These are phyloP conservation scores for Saccharum officinarum DNA, from an alignment of 176 grass and related monocot species.

Conservation along the genomic window DNA sequence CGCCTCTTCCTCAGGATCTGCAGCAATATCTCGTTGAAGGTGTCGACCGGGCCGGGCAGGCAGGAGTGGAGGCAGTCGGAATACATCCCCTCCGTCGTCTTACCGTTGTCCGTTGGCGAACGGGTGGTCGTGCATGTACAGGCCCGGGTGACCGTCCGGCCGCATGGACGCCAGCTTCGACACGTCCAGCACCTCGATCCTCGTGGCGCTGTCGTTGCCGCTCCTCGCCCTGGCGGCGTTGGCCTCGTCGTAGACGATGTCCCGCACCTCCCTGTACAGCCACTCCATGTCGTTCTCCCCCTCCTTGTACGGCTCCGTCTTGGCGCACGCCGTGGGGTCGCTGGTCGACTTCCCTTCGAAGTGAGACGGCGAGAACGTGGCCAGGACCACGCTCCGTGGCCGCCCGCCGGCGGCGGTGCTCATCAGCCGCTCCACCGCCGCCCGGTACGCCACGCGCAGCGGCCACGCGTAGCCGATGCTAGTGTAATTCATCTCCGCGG, in stretches of 20 bases:
- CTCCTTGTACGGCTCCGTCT: conserved; percentile 46
- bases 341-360: conserved; percentile 51
- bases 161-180: conserved; percentile 65
- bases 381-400: conserved; percentile 29
- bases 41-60: conserved; percentile 63
- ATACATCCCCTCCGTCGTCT: conserved; percentile 31
- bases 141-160: conserved; percentile 68
- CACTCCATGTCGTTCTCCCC: conserved; percentile 52
- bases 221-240: neutral
- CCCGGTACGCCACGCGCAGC: conserved; percentile 40
- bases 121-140: conserved; percentile 62
- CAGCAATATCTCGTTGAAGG: conserved; percentile 70
- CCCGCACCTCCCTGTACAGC: conserved; percentile 46
- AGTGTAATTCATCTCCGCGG: no score
- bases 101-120: conserved; percentile 40
- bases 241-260: conserved; percentile 52
- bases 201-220: neutral
- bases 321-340: conserved; percentile 49
- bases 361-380: conserved; percentile 63
- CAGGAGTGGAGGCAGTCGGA: conserved; percentile 84
- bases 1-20: conserved; percentile 33
- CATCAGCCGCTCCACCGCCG: conserved; percentile 25
- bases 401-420: neutral
- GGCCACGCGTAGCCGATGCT: conserved; percentile 51
- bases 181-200: conserved; percentile 68